phyloP scores from a whole-genome alignment of 345 rosid genomes.

The Kernera saxatilis region DNA sequence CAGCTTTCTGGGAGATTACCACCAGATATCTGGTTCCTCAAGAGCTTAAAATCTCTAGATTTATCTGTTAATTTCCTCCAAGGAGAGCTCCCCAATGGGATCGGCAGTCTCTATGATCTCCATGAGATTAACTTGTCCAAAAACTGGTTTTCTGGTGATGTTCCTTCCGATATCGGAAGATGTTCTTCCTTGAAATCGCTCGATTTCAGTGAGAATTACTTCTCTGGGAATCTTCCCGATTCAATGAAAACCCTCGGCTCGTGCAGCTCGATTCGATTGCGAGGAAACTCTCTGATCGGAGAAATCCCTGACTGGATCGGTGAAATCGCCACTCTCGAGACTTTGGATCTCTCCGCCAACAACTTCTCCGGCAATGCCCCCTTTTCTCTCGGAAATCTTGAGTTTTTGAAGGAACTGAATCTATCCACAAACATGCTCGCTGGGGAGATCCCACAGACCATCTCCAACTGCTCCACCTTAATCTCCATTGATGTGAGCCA shows the following conservation, averaged over 20 bases:
- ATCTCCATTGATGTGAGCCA: conserved; percentile 64
- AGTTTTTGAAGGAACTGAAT: conserved; percentile 52
- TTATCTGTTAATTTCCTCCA: conserved; percentile 59
- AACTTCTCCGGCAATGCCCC: conserved; percentile 55
- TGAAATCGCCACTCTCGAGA: conserved; percentile 49
- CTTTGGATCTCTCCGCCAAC: conserved; percentile 77
- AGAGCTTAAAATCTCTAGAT: conserved; percentile 55
- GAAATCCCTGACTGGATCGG: conserved; percentile 75
- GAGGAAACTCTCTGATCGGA: conserved; percentile 55
- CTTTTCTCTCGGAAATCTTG: conserved; percentile 56
- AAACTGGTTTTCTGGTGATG: conserved; percentile 54
- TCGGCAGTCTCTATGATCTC: conserved; percentile 53
- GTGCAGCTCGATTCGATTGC: conserved; percentile 43
- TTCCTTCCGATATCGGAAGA: conserved; percentile 64
- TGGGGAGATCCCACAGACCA: conserved; percentile 58
- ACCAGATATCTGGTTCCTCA: conserved; percentile 53
- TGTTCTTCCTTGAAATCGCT: conserved; percentile 46
- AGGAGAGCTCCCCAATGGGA: conserved; percentile 56
- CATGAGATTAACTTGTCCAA: conserved; percentile 41
- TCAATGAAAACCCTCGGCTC: conserved; percentile 52
- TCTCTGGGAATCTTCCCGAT: conserved; percentile 65
- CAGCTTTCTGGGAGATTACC: conserved; percentile 69
- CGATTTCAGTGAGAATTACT: conserved; percentile 60
- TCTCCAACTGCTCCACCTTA: conserved; percentile 53
- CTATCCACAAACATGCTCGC: conserved; percentile 55